These are phyloP conservation scores for Skeletonema grethae DNA, from an alignment of 108 stramenopile species.

Conservation along the genomic window DNA sequence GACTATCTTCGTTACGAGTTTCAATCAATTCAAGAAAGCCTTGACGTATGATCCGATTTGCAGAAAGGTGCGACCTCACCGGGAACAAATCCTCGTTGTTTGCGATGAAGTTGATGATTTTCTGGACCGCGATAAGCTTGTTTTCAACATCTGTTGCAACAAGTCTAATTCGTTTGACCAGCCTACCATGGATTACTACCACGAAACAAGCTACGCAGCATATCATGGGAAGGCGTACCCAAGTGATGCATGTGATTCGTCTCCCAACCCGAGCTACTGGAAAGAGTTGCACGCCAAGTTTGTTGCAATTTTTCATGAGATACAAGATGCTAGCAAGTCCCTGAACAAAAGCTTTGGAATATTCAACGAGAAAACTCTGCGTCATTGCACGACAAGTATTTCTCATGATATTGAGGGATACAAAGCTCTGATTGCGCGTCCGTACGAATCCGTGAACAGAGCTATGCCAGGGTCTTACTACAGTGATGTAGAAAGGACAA, in stretches of 20 bases:
- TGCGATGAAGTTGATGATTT: slow-evolving; percentile 63
- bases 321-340: slow-evolving; percentile 61
- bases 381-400: slow-evolving; percentile 53
- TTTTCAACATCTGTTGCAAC: slow-evolving; percentile 66
- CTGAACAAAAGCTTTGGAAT: slow-evolving; percentile 62
- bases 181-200: slow-evolving; percentile 40
- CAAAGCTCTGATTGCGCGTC: slow-evolving; percentile 60
- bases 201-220: slow-evolving; percentile 43
- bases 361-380: slow-evolving; percentile 62
- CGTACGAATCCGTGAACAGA: slow-evolving; percentile 61
- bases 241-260: slow-evolving; percentile 22
- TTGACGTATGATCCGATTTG: slow-evolving; percentile 60
- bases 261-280: slow-evolving; percentile 53
- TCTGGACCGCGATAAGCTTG: slow-evolving; percentile 58
- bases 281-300: slow-evolving; percentile 46
- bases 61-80: slow-evolving; percentile 50
- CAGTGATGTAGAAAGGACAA: slow-evolving; percentile 59
- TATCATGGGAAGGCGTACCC: slow-evolving; percentile 36
- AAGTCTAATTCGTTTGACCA: slow-evolving; percentile 51
- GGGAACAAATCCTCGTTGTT: slow-evolving; percentile 54
- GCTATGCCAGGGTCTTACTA: slow-evolving; percentile 67
- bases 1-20: slow-evolving; percentile 57
- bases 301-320: slow-evolving; percentile 48
- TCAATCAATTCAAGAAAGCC: slow-evolving; percentile 65
- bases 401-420: slow-evolving; percentile 63